phyloP scores from a whole-genome alignment of 495 filamentous ascomycete genomes.

The Xylaria intraflava region DNA sequence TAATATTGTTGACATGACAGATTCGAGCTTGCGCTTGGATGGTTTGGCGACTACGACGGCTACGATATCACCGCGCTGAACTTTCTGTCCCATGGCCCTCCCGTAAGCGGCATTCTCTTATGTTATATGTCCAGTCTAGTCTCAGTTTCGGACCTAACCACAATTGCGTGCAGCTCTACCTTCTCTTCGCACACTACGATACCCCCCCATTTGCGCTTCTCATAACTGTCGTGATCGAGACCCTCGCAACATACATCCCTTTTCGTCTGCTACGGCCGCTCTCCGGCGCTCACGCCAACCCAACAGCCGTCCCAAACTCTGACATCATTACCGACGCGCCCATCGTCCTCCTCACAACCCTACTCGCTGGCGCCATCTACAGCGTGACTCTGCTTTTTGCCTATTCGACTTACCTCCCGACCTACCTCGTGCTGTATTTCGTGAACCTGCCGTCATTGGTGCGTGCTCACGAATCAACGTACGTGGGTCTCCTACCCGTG shows the following conservation, averaged over 20 bases:
- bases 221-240: slow-evolving; percentile 54
- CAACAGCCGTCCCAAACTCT: slow-evolving; percentile 56
- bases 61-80: slow-evolving; percentile 64
- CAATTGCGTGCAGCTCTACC: slow-evolving; percentile 43
- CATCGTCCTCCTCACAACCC: slow-evolving; percentile 55
- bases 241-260: slow-evolving; percentile 60
- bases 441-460: slow-evolving; percentile 57
- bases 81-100: slow-evolving; percentile 63
- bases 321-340: slow-evolving; percentile 60
- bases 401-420: slow-evolving; percentile 59
- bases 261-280: slow-evolving; percentile 62
- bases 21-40: slow-evolving; percentile 61
- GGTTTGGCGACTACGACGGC: slow-evolving; percentile 64
- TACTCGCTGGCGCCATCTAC: slow-evolving; percentile 63
- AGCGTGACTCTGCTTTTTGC: slow-evolving; percentile 57
- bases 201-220: slow-evolving; percentile 52
- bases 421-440: slow-evolving; percentile 63
- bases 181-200: slow-evolving; percentile 67
- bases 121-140: neutral
- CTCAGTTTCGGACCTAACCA: neutral
- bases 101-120: slow-evolving; percentile 33
- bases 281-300: slow-evolving; percentile 52
- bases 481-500: slow-evolving; percentile 51
- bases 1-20: slow-evolving; percentile 24
- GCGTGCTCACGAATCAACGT: slow-evolving; percentile 52